These are phyloP conservation scores for Ramichloridium luteum DNA, from an alignment of 2,329 filamentous ascomycete species.

Conservation along the genomic window DNA sequence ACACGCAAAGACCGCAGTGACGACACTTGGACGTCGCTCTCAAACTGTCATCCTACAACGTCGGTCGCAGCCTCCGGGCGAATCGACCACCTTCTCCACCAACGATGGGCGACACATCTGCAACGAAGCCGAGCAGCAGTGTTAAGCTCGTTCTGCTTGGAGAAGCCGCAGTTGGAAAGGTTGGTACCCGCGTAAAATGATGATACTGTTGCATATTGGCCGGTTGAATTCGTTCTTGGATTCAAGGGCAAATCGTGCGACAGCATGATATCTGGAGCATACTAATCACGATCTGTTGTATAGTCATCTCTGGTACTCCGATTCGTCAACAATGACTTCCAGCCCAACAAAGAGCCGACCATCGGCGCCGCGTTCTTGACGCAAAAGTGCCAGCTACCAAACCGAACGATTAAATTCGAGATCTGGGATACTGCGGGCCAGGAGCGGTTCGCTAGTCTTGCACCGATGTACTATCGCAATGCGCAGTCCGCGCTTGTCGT, in stretches of 20 bases:
- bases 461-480: constrained; percentile 99
- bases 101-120: constrained; percentile 57
- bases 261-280: no score
- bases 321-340: constrained; percentile 99
- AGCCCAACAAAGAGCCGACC: constrained; percentile 98
- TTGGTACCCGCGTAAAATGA: no score
- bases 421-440: constrained; percentile 99
- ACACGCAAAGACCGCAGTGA: no score
- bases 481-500: constrained; percentile 94
- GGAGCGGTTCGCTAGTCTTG: constrained; percentile 90
- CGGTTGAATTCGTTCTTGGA: no score
- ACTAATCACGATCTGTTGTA: no score
- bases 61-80: constrained; percentile 15
- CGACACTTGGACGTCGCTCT: no score
- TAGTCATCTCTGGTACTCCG: constrained; percentile 94
- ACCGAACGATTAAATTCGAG: constrained; percentile 56
- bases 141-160: constrained; percentile 97
- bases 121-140: constrained; percentile 95
- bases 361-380: constrained; percentile 98
- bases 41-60: constrained; percentile 5
- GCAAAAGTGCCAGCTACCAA: constrained; percentile 94
- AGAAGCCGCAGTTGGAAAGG: constrained; percentile 97
- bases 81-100: constrained; percentile 10
- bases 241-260: no score
- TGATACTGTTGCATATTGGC: no score